These are phyloP conservation scores for Trametes elegans DNA, from an alignment of 768 basidiomycete species.

Conservation along the genomic window DNA sequence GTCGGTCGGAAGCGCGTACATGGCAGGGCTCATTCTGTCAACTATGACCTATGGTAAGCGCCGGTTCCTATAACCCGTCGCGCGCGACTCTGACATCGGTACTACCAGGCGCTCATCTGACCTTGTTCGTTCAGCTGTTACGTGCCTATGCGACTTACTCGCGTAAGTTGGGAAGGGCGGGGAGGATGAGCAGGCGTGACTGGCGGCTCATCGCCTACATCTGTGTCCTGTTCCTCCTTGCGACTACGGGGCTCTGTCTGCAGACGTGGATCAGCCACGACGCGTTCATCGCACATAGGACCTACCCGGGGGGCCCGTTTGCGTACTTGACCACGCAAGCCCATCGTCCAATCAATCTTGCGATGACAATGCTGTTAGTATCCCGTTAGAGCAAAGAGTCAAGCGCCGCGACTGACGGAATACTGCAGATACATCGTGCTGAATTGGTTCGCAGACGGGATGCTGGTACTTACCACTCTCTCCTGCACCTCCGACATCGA, in stretches of 20 bases:
- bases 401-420: no score
- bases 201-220: constrained; percentile 13
- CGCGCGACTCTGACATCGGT: not conserved
- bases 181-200: not conserved
- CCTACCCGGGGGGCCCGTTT: constrained; percentile 24
- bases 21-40: constrained; percentile 27
- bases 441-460: constrained; percentile 31
- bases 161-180: not conserved
- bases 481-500: no score
- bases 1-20: constrained; percentile 6
- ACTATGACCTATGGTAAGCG: constrained; percentile 27
- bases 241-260: constrained; percentile 21
- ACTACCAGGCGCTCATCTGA: constrained; percentile 19
- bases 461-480: constrained; percentile 23
- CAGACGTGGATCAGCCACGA: constrained; percentile 24
- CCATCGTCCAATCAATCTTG: constrained; percentile 18
- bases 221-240: constrained; percentile 18
- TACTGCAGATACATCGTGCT: constrained; percentile 28
- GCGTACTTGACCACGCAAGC: constrained; percentile 23
- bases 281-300: constrained; percentile 25
- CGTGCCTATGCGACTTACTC: not conserved
- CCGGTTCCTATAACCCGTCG: no score
- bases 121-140: constrained; percentile 12
- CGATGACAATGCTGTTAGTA: constrained; percentile 26
- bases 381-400: no score